Percentiles rank a stretch among this genome's conserved stretches.
These are phyloP conservation scores for Evernia prunastri DNA, from an alignment of 495 filamentous ascomycete genomes.

Conservation along the genomic window DNA sequence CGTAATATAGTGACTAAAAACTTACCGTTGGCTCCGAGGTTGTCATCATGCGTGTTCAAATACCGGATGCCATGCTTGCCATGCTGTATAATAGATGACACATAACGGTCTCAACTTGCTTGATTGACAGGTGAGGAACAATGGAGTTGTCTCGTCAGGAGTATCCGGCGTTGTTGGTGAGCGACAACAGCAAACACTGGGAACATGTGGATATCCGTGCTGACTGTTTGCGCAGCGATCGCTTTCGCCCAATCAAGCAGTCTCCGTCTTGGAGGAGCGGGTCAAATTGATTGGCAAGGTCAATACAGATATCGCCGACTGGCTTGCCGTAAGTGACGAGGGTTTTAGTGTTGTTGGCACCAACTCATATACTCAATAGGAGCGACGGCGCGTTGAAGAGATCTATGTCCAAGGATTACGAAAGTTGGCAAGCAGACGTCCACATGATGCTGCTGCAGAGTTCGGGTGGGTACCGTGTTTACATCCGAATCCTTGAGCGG, in stretches of 20 bases:
- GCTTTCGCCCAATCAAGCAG: constrained; percentile 79
- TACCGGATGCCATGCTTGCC: not conserved
- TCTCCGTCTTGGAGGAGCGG: constrained; percentile 76
- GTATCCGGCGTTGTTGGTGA: constrained; percentile 94
- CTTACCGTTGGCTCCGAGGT: not conserved
- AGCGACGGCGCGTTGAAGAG: constrained; percentile 89
- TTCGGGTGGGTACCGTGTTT: constrained; percentile 60
- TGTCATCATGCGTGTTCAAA: not conserved
- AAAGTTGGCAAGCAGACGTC: constrained; percentile 64
- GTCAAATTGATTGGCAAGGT: constrained; percentile 78
- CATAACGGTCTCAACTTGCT: not conserved
- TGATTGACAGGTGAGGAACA: constrained; percentile 15
- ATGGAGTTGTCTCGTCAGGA: constrained; percentile 86
- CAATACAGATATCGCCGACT: constrained; percentile 92
- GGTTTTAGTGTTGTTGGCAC: not conserved
- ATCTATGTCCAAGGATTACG: constrained; percentile 76
- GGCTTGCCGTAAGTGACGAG: constrained; percentile 70
- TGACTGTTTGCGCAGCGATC: constrained; percentile 51
- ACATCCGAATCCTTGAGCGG: constrained; percentile 15
- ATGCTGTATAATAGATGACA: not conserved
- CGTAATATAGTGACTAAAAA: not conserved
- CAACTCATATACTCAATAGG: constrained; percentile 45
- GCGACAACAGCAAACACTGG: constrained; percentile 28
- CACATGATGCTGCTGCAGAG: constrained; percentile 67
- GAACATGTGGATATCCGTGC: constrained; percentile 12